A percentile compares a stretch with the other conserved stretches of the same genome.
Evolutionary conservation across 140 eudicot genomes (phyloP).

Genomic region (Anethum foeniculum): DNA sequence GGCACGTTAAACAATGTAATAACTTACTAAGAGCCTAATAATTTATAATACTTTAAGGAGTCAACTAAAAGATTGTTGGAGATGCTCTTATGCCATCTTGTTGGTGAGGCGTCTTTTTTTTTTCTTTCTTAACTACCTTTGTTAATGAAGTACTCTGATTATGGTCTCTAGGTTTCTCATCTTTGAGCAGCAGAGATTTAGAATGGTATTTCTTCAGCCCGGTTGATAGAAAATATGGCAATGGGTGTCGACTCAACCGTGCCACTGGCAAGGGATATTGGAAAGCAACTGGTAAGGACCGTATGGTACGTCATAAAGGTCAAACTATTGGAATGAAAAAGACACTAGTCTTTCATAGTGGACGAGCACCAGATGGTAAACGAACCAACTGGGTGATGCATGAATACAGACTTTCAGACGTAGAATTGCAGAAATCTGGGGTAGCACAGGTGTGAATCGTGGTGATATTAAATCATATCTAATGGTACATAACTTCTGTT

Average conservation of each 20-base stretch:
- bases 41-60: no score
- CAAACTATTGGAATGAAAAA: slow-evolving; percentile 14
- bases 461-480: slow-evolving; percentile 14
- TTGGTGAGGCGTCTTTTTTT: neutral
- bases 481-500: neutral
- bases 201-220: slow-evolving; percentile 97
- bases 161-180: slow-evolving; percentile 43
- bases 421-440: slow-evolving; percentile 10
- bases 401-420: slow-evolving; percentile 12
- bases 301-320: slow-evolving; percentile 54
- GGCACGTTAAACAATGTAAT: no score
- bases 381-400: slow-evolving; percentile 21
- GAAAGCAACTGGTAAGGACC: slow-evolving; percentile 94
- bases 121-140: neutral
- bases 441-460: slow-evolving; percentile 47
- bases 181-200: slow-evolving; percentile 67
- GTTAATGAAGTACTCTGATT: neutral
- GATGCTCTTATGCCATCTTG: neutral
- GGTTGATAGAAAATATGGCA: slow-evolving; percentile 73
- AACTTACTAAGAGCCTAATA: no score
- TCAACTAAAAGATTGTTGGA: no score
- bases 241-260: slow-evolving; percentile 78
- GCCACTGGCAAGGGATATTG: slow-evolving; percentile 86
- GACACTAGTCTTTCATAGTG: slow-evolving; percentile 17
- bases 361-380: slow-evolving; percentile 16